phyloP scores from a whole-genome alignment of 2,329 filamentous ascomycete species.

The Dactylella cylindrospora region DNA sequence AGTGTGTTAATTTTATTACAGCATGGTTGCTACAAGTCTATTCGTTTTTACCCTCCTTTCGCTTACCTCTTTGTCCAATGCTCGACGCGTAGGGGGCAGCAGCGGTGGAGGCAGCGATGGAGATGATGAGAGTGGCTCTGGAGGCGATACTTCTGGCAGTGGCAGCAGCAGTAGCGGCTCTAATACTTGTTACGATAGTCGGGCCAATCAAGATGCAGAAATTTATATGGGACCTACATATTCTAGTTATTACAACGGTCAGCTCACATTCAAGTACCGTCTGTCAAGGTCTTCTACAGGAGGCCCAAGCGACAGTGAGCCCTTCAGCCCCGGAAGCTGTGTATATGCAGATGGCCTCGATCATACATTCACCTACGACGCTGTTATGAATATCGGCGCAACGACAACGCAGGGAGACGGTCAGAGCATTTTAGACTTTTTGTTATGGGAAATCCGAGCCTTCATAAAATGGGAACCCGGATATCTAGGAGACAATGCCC shows the following conservation, averaged over 20 bases:
- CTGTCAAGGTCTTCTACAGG: slow-evolving; percentile 9
- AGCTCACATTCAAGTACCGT: slow-evolving; percentile 28
- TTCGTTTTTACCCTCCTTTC: no score
- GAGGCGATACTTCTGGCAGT: slow-evolving; percentile 2
- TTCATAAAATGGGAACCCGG: slow-evolving; percentile 13
- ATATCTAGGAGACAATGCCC: not conserved
- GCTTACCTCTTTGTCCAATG: no score
- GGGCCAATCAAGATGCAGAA: slow-evolving; percentile 24
- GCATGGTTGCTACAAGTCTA: no score
- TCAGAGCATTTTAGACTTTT: slow-evolving; percentile 17
- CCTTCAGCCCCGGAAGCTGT: no score
- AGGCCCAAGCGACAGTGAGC: not conserved
- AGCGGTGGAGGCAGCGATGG: slow-evolving; percentile 1
- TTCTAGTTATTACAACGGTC: slow-evolving; percentile 19
- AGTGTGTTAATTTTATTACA: no score
- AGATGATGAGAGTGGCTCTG: no score
- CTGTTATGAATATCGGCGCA: slow-evolving; percentile 32
- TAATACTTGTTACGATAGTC: slow-evolving; percentile 14
- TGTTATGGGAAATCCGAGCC: slow-evolving; percentile 19
- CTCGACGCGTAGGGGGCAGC: no score
- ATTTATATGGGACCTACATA: slow-evolving; percentile 17
- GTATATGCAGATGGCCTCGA: slow-evolving; percentile 16
- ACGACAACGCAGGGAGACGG: not conserved
- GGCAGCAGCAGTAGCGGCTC: not conserved
- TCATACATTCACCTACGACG: slow-evolving; percentile 27